Evolutionary conservation across 2,329 filamentous ascomycete genomes (phyloP).

Genomic region (Xylariaceae sp.): DNA sequence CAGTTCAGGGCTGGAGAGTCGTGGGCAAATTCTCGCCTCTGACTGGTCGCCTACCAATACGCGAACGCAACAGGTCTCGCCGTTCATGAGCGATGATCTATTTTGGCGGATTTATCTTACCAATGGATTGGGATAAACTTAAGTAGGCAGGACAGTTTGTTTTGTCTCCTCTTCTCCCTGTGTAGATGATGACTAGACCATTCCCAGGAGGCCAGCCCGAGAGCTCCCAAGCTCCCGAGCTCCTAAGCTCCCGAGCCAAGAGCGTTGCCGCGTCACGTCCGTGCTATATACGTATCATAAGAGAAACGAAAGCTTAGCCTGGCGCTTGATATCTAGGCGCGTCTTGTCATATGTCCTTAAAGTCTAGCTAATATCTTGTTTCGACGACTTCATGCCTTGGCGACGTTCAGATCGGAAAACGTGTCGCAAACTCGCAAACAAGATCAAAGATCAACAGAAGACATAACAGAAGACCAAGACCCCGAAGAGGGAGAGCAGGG

Average conservation of each 20-base stretch:
- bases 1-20: slow-evolving; percentile 10
- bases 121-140: not conserved
- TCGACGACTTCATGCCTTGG: slow-evolving; percentile 15
- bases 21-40: slow-evolving; percentile 15
- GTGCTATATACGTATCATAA: not conserved
- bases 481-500: not conserved
- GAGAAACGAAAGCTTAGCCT: not conserved
- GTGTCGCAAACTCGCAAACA: not conserved
- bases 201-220: not conserved
- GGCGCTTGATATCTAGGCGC: not conserved
- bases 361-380: slow-evolving; percentile 22
- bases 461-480: not conserved
- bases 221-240: not conserved
- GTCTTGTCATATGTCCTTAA: not conserved
- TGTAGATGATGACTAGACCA: not conserved
- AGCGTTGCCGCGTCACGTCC: not conserved
- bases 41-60: slow-evolving; percentile 13
- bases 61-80: slow-evolving; percentile 8
- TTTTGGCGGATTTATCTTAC: slow-evolving; percentile 4
- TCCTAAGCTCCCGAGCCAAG: not conserved
- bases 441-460: not conserved
- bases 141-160: not conserved
- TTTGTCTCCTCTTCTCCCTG: not conserved
- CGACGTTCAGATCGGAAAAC: slow-evolving; percentile 1
- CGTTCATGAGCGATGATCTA: slow-evolving; percentile 6